These are phyloP conservation scores for Candida nanaspora DNA, from an alignment of 805 yeast species.

Conservation along the genomic window DNA sequence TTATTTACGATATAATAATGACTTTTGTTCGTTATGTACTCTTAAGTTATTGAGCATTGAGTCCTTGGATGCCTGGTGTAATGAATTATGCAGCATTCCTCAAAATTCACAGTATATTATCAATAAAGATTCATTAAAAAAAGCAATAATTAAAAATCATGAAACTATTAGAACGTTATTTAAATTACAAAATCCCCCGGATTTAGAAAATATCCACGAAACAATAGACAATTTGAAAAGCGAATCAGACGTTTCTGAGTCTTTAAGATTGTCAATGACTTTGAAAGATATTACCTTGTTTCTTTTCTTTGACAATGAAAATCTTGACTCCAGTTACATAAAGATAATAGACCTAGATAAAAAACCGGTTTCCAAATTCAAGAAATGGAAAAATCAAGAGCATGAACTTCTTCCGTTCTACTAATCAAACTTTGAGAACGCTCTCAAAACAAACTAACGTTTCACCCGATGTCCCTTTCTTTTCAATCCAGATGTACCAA, in stretches of 20 bases:
- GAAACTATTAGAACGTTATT: constrained; percentile 12
- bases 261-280: constrained; percentile 40
- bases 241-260: constrained; percentile 34
- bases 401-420: constrained; percentile 7
- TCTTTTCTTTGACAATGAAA: constrained; percentile 27
- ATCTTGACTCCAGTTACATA: constrained; percentile 2
- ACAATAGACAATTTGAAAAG: constrained; percentile 21
- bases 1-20: constrained; percentile 12
- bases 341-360: constrained; percentile 42
- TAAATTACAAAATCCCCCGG: constrained; percentile 26
- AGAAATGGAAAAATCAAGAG: constrained; percentile 34
- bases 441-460: constrained; percentile 9
- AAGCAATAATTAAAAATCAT: constrained; percentile 1
- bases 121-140: constrained; percentile 1
- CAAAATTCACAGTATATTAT: neutral
- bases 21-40: constrained; percentile 22
- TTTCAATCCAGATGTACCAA: constrained; percentile 23
- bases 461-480: too few relatives aligned
- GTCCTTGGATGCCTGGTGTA: neutral
- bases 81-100: too few relatives aligned
- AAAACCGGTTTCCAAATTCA: constrained; percentile 35
- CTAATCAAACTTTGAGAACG: neutral
- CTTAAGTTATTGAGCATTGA: constrained; percentile 21
- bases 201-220: constrained; percentile 22
- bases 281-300: constrained; percentile 46